Evolutionary conservation across 257 asterid genomes (phyloP), one percentile per base, ranked within the genome.

Genomic region (Petunia secreta): DNA sequence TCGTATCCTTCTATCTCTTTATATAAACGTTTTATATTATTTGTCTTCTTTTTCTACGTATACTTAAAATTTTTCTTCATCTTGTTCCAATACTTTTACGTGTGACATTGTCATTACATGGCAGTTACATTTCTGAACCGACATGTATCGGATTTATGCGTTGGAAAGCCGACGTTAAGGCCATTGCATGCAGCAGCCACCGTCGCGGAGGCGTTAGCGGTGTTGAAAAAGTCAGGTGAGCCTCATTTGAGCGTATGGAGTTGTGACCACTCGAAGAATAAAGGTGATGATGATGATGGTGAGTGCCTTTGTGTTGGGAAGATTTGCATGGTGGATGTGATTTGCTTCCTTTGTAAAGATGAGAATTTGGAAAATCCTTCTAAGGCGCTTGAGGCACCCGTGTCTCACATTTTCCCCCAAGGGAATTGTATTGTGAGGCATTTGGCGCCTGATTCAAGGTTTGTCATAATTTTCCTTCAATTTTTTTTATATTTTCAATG

Each of bases 91-190:
- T 15, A 40, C 53, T 6, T 39, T n/a, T 44, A 38, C 0, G 15
- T 68, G 52, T 41, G 37, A 66, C 41, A 39, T 40, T 66, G 13
- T 75, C 78, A 68, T 88, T 92, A 94, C 83, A 94, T 94, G 98
- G 97, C 97, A 89, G 84, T 85, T 75, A 86, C 88, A 71, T 85
- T 91, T 82, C 77, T 94, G 84, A 84, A 83, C 78, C 89, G 82
- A 68, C 93, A 89, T 44, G 85, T 90, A 8, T 89, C 95, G n/a
- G 97, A 91, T 58, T 84, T 94, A 80, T 92, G 97, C 86, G 82
- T 94, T 59, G 98, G 97, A 38, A 94, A 92, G 79, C 98, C 98
- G 81, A 87, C 87, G 79, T 82, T 94, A 44, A 88, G 79, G 86
- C 85, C 94, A 86, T 80, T 94, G n/a, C 44, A 90, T 4, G 84